Evolutionary conservation across 2,329 filamentous ascomycete species (phyloP).

Genomic region (Penicillium expansum): DNA sequence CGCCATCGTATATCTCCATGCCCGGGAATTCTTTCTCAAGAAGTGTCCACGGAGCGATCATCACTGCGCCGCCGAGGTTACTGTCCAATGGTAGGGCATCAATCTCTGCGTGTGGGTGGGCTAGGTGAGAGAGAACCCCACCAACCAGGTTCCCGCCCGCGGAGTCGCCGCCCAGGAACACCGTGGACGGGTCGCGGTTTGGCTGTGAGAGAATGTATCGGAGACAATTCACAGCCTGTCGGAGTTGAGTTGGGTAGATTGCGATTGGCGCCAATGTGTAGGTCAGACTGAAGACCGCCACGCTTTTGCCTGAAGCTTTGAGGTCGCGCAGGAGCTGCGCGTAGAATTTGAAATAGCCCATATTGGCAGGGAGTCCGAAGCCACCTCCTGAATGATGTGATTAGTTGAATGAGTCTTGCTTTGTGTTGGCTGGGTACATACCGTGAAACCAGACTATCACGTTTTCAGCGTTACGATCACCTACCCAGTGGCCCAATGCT

Average conservation of each 20-base stretch:
- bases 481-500: constrained; percentile 40
- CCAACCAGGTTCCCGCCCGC: constrained; percentile 45
- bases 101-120: constrained; percentile 57
- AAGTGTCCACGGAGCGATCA: constrained; percentile 59
- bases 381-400: constrained; percentile 51
- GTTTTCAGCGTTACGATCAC: constrained; percentile 35
- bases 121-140: constrained; percentile 40
- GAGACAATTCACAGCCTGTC: constrained; percentile 41
- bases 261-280: constrained; percentile 56
- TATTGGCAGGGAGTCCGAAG: constrained; percentile 50
- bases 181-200: constrained; percentile 34
- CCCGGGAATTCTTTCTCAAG: constrained; percentile 48
- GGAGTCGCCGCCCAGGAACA: constrained; percentile 46
- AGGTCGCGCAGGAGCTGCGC: constrained; percentile 45
- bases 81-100: constrained; percentile 40
- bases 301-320: constrained; percentile 42
- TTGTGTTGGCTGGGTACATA: constrained; percentile 10
- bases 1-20: constrained; percentile 47
- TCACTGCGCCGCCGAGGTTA: constrained; percentile 50
- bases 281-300: constrained; percentile 54
- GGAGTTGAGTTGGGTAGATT: constrained; percentile 45
- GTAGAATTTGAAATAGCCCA: constrained; percentile 52
- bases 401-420: background rate
- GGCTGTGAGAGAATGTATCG: constrained; percentile 40
- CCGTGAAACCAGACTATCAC: constrained; percentile 43